Percentiles rank a stretch among this genome's conserved stretches.
phyloP scores from a whole-genome alignment of 1,284 basidiomycete species.

The Wallemia mellicola region DNA sequence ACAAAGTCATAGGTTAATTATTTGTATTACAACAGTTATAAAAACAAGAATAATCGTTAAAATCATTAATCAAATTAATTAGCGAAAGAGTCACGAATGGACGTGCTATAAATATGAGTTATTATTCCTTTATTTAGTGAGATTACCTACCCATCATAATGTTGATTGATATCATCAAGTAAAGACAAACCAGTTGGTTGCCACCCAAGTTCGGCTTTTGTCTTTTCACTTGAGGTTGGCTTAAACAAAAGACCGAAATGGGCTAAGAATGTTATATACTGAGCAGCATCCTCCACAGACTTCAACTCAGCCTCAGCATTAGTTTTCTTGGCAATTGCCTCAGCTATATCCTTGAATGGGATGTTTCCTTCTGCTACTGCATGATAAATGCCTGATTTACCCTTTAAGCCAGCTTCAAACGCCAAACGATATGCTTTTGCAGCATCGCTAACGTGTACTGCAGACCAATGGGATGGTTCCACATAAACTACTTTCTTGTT shows the following conservation, averaged over 20 bases:
- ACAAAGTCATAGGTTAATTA: not conserved
- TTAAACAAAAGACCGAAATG: conserved; percentile 2
- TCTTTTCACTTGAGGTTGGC: conserved; percentile 3
- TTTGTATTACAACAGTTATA: too few species aligned
- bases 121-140: not conserved
- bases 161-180: conserved; percentile 6
- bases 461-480: not conserved
- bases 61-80: not conserved
- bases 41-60: not conserved
- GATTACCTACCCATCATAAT: not conserved
- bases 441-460: not conserved
- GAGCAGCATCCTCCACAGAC: conserved; percentile 4
- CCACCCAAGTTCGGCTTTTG: conserved; percentile 8
- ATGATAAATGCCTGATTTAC: conserved; percentile 6
- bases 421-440: not conserved
- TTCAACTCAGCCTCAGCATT: conserved; percentile 4
- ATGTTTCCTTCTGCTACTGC: conserved; percentile 5
- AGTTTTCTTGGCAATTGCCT: conserved; percentile 6
- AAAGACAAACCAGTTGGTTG: conserved; percentile 4
- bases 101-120: not conserved
- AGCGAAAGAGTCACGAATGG: not conserved
- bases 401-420: not conserved
- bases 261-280: conserved; percentile 7
- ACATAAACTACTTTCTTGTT: not conserved
- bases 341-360: conserved; percentile 6